phyloP scores from a whole-genome alignment of 768 basidiomycete species.

The Boletus sensibilis region DNA sequence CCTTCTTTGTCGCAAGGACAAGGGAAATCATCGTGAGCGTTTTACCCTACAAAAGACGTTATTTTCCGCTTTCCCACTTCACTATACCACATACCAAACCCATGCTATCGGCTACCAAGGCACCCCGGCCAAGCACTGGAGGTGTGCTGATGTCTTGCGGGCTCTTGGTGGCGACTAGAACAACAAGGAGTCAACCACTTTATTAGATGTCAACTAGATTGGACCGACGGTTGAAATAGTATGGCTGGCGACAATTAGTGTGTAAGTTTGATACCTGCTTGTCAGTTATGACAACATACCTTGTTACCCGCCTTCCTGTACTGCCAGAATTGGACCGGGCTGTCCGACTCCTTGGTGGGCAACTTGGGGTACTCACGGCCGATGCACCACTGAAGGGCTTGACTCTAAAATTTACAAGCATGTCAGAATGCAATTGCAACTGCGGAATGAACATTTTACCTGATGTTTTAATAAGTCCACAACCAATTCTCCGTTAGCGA shows the following conservation, averaged over 20 bases:
- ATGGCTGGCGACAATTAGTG: constrained; percentile 37
- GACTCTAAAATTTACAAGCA: constrained; percentile 46
- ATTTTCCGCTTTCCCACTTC: not conserved
- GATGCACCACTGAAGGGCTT: constrained; percentile 86
- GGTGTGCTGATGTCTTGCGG: constrained; percentile 54
- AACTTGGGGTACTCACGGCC: constrained; percentile 74
- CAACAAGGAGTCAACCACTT: not conserved
- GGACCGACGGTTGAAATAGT: constrained; percentile 66
- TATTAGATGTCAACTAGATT: not conserved
- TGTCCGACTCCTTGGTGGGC: constrained; percentile 63
- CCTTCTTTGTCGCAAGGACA: constrained; percentile 71
- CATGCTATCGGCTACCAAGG: constrained; percentile 89
- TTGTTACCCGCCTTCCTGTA: constrained; percentile 53
- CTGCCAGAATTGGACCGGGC: constrained; percentile 90
- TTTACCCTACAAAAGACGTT: constrained; percentile 61
- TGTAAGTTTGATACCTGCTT: not conserved
- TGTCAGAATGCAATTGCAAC: not conserved
- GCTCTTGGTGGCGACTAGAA: constrained; percentile 74
- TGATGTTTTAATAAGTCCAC: constrained; percentile 84
- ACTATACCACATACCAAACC: constrained; percentile 44
- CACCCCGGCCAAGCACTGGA: constrained; percentile 78
- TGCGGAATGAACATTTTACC: constrained; percentile 35
- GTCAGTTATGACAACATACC: constrained; percentile 36
- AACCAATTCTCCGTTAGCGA: constrained; percentile 59
- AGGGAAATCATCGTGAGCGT: constrained; percentile 87